phyloP scores from a whole-genome alignment of 2,329 filamentous ascomycete species.

The Colletotrichum liaoningense region DNA sequence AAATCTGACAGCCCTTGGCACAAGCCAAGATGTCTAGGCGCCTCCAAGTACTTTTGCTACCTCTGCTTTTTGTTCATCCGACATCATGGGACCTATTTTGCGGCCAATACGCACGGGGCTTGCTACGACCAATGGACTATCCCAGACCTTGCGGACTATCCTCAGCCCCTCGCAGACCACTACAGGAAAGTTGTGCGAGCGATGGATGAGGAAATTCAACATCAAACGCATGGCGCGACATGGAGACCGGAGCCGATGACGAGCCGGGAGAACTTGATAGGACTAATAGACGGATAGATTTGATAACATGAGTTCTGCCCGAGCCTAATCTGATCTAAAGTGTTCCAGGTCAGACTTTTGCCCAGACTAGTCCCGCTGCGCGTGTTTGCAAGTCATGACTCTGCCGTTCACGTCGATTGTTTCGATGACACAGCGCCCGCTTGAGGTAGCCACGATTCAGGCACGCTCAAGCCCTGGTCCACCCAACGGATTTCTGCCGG shows the following conservation, averaged over 20 bases:
- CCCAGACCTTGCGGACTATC: constrained; percentile 36
- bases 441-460: background rate
- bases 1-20: constrained; percentile 5
- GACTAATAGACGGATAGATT: background rate
- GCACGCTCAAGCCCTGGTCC: background rate
- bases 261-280: constrained; percentile 35
- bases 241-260: constrained; percentile 37
- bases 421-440: constrained; percentile 8
- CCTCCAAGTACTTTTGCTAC: constrained; percentile 37
- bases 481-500: background rate
- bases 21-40: constrained; percentile 32
- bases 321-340: background rate
- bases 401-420: background rate
- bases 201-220: constrained; percentile 26
- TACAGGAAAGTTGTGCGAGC: constrained; percentile 26
- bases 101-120: constrained; percentile 34
- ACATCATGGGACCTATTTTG: constrained; percentile 35
- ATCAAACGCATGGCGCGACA: background rate
- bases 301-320: too few relatives aligned
- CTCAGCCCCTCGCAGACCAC: constrained; percentile 15
- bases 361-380: background rate
- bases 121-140: constrained; percentile 37
- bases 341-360: background rate
- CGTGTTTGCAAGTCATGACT: background rate
- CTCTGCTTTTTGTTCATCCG: constrained; percentile 36